These are phyloP conservation scores for Colletotrichum australisinense DNA, from an alignment of 2,329 filamentous ascomycete species.

Conservation along the genomic window DNA sequence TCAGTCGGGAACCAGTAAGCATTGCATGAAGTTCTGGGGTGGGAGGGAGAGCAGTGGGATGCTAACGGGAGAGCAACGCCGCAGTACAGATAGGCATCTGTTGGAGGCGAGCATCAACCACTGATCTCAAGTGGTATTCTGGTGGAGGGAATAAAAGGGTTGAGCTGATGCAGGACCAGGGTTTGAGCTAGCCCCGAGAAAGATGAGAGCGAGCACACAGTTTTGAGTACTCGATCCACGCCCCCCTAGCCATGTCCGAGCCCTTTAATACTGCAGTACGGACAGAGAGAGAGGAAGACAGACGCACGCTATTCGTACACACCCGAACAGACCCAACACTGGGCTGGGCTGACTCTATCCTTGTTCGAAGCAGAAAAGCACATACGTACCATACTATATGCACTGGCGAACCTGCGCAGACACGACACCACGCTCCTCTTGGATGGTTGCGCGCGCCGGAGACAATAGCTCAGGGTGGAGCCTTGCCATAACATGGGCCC, in stretches of 20 bases:
- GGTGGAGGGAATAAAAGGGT: slow-evolving; percentile 9
- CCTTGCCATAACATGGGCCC: slow-evolving; percentile 18
- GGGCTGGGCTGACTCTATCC: background rate
- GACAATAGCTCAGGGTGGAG: slow-evolving; percentile 23
- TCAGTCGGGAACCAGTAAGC: background rate
- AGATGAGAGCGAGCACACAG: background rate
- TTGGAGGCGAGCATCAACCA: background rate
- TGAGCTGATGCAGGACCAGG: slow-evolving; percentile 20
- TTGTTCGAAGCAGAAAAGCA: background rate
- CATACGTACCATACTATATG: background rate
- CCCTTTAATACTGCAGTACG: background rate
- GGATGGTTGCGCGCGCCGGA: slow-evolving; percentile 10
- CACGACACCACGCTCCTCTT: slow-evolving; percentile 2
- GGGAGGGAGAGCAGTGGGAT: background rate
- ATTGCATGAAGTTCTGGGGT: background rate
- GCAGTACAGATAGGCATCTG: slow-evolving; percentile 4
- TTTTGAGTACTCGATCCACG: background rate
- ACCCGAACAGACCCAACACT: slow-evolving; percentile 7
- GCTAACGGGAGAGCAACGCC: slow-evolving; percentile 17
- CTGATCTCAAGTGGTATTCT: slow-evolving; percentile 1
- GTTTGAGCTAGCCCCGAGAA: slow-evolving; percentile 15
- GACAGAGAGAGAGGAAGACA: background rate
- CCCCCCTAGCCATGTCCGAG: slow-evolving; percentile 2
- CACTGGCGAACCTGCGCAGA: background rate
- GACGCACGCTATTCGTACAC: background rate